phyloP scores from a whole-genome alignment of 768 basidiomycete genomes.

The Collybiopsis luxurians region DNA sequence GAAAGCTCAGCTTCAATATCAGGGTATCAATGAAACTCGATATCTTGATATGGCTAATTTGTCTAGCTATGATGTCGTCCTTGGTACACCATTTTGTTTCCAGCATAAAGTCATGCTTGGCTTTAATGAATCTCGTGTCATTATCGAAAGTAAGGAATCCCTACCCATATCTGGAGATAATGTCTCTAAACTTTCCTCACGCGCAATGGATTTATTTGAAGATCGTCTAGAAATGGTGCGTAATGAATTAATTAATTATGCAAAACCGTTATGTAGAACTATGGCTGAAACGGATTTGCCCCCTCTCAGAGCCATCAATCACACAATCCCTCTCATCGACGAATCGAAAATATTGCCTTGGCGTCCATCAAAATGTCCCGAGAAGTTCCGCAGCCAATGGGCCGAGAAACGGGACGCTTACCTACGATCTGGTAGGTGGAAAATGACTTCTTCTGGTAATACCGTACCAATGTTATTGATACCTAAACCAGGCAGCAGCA shows the following conservation, averaged over 20 bases:
- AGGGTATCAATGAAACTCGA: conserved; percentile 10
- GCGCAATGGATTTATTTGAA: conserved; percentile 10
- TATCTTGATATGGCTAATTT: conserved; percentile 38
- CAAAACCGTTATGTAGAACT: conserved; percentile 9
- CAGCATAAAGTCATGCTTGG: conserved; percentile 27
- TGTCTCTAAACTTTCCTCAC: conserved; percentile 9
- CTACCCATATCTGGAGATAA: conserved; percentile 16
- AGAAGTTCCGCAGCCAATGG: conserved; percentile 18
- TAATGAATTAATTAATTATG: conserved; percentile 11
- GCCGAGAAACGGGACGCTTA: conserved; percentile 22
- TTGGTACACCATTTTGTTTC: conserved; percentile 32
- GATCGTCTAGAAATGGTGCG: conserved; percentile 9
- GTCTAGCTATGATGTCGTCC: conserved; percentile 34
- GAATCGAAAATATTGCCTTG: conserved; percentile 14
- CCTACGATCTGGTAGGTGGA: conserved; percentile 23
- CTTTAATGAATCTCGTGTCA: conserved; percentile 20
- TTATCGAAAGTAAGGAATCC: conserved; percentile 9
- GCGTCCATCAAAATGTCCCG: conserved; percentile 18
- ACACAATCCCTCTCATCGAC: conserved; percentile 25
- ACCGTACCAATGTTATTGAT: conserved; percentile 18
- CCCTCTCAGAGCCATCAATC: conserved; percentile 25
- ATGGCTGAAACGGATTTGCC: conserved; percentile 16
- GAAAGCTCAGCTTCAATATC: conserved; percentile 10
- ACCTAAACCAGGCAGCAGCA: conserved; percentile 22
- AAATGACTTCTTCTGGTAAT: conserved; percentile 3